Percentiles rank a stretch among this genome's conserved stretches.
These are phyloP conservation scores for Medicago lupulina DNA, from an alignment of 306 rosid genomes.

Conservation along the genomic window DNA sequence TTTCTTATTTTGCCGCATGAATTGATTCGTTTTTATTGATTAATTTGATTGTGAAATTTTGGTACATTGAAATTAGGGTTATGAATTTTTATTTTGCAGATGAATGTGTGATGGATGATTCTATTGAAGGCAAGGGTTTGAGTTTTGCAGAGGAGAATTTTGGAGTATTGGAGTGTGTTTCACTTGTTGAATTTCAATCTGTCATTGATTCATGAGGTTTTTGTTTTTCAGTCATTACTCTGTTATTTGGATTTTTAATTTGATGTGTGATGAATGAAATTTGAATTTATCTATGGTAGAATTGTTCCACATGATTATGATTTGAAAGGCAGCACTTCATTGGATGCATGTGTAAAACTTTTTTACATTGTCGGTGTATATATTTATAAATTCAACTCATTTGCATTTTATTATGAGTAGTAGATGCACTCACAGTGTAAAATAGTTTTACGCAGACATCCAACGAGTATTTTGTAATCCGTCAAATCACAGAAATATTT, in stretches of 20 bases:
- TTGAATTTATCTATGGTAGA: conserved; percentile 21
- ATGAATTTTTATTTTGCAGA: conserved; percentile 43
- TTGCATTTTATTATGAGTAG: too few species aligned
- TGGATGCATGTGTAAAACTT: too few species aligned
- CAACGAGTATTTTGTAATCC: too few species aligned
- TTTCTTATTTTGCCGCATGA: conserved; percentile 31
- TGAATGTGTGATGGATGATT: conserved; percentile 66
- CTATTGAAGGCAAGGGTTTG: conserved; percentile 48
- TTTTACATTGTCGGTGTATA: too few species aligned
- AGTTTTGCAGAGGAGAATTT: conserved; percentile 46
- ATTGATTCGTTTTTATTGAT: conserved; percentile 34
- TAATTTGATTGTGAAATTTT: conserved; percentile 12
- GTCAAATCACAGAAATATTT: too few species aligned
- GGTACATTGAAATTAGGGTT: conserved; percentile 60
- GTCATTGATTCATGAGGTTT: conserved; percentile 56
- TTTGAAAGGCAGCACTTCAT: too few species aligned
- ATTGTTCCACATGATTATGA: conserved; percentile 23
- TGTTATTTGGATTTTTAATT: conserved; percentile 34
- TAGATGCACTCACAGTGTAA: too few species aligned
- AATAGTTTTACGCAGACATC: too few species aligned
- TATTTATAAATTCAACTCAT: too few species aligned
- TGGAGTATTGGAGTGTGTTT: conserved; percentile 43
- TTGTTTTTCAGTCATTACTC: background rate
- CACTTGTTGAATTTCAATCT: conserved; percentile 52
- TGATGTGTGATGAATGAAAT: conserved; percentile 34